These are phyloP conservation scores for Dittrichia graveolens DNA, from an alignment of 129 eudicot genomes.

Conservation along the genomic window DNA sequence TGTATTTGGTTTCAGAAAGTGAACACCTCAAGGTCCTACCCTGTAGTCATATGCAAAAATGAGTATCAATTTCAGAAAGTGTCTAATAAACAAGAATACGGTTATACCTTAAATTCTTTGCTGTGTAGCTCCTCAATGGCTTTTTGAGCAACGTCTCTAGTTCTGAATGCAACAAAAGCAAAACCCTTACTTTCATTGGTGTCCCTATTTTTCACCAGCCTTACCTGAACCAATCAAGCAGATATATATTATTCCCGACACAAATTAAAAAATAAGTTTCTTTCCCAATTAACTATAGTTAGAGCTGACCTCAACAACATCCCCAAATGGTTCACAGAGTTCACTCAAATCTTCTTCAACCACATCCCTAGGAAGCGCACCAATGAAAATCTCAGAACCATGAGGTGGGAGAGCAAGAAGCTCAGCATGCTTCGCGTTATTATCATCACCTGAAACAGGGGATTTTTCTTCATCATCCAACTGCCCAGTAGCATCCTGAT, in stretches of 20 bases:
- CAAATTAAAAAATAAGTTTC: neutral
- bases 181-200: slow-evolving; percentile 92
- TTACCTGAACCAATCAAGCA: slow-evolving; percentile 49
- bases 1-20: slow-evolving; percentile 86
- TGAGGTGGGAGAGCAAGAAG: slow-evolving; percentile 90
- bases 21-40: slow-evolving; percentile 91
- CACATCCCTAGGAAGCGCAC: slow-evolving; percentile 86
- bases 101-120: slow-evolving; percentile 82
- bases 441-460: slow-evolving; percentile 36
- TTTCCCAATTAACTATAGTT: neutral
- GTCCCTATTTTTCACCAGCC: slow-evolving; percentile 84
- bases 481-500: slow-evolving; percentile 25
- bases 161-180: slow-evolving; percentile 89
- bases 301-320: slow-evolving; percentile 72
- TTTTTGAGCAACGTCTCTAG: slow-evolving; percentile 82
- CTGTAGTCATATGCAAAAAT: slow-evolving; percentile 43
- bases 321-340: slow-evolving; percentile 87
- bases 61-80: slow-evolving; percentile 8
- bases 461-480: slow-evolving; percentile 49
- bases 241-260: neutral
- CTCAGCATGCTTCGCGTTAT: slow-evolving; percentile 59
- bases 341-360: slow-evolving; percentile 87
- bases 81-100: neutral
- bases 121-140: slow-evolving; percentile 85
- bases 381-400: slow-evolving; percentile 96